Conservation (phyloP, 2,329 filamentous ascomycete species). For the Arthrocladium fulminans region DNA sequence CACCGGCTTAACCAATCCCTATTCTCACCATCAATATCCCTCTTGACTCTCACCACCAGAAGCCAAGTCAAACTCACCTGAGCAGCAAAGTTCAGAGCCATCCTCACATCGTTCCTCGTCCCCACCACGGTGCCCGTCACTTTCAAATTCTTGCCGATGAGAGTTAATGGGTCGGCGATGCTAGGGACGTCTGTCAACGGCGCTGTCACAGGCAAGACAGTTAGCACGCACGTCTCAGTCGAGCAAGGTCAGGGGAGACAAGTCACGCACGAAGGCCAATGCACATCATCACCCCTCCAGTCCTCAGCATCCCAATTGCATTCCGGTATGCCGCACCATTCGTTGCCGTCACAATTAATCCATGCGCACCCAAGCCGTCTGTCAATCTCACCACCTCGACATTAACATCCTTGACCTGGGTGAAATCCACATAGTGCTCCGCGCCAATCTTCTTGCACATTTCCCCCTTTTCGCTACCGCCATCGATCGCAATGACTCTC, state of each 20-base stretch:
- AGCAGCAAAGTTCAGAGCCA: slow-evolving; percentile 21
- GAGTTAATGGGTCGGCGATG: slow-evolving; percentile 9
- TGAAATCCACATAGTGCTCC: slow-evolving; percentile 33
- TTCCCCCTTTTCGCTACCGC: slow-evolving; percentile 26
- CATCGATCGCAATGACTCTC: slow-evolving; percentile 33
- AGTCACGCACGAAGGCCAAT: slow-evolving; percentile 29
- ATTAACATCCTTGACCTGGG: slow-evolving; percentile 15
- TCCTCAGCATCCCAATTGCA: slow-evolving; percentile 6
- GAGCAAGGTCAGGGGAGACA: no score
- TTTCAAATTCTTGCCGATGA: slow-evolving; percentile 14
- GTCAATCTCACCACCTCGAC: slow-evolving; percentile 11
- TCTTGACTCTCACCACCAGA: slow-evolving; percentile 15
- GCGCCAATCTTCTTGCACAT: slow-evolving; percentile 29
- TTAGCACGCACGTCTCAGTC: background rate
- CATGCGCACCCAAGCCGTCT: slow-evolving; percentile 15
- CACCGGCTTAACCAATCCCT: slow-evolving; percentile 43
- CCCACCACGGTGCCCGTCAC: slow-evolving; percentile 19
- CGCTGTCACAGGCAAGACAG: background rate
- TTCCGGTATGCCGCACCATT: slow-evolving; percentile 12
- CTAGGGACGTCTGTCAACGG: slow-evolving; percentile 8
- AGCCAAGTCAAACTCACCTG: slow-evolving; percentile 27
- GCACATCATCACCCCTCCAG: slow-evolving; percentile 39
- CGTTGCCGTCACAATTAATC: slow-evolving; percentile 12
- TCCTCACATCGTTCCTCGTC: slow-evolving; percentile 18
- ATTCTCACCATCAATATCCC: slow-evolving; percentile 38